Evolutionary conservation across 768 basidiomycete species (phyloP).

Genomic region (Ramaria sp.): DNA sequence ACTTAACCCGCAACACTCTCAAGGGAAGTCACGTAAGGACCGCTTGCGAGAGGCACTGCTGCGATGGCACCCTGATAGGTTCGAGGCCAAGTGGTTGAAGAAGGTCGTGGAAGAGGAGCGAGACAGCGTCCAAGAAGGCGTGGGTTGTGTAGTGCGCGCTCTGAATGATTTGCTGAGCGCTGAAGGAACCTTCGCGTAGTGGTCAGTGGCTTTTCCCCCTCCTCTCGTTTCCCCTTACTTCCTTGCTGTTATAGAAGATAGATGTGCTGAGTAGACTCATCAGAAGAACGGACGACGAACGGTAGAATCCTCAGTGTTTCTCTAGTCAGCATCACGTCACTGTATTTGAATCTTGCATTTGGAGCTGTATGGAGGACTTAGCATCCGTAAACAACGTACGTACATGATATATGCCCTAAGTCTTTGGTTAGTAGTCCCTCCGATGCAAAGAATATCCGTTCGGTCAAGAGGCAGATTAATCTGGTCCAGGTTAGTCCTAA

Average conservation of each 20-base stretch:
- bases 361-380: background rate
- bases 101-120: constrained; percentile 55
- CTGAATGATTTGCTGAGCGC: constrained; percentile 57
- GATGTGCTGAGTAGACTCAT: background rate
- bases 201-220: background rate
- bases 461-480: no score
- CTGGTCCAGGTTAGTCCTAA: no score
- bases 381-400: background rate
- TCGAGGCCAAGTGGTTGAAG: constrained; percentile 56
- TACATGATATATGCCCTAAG: background rate
- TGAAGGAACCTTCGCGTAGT: background rate
- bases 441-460: background rate
- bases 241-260: background rate
- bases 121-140: constrained; percentile 61
- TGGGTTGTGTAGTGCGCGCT: constrained; percentile 57
- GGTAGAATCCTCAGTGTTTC: background rate
- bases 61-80: constrained; percentile 77
- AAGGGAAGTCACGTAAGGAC: constrained; percentile 49
- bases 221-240: background rate
- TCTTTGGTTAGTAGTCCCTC: background rate
- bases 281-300: no score
- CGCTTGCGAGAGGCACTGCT: constrained; percentile 66
- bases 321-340: background rate
- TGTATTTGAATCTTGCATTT: background rate
- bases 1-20: constrained; percentile 54